Evolutionary conservation across 495 filamentous ascomycete species (phyloP), one percentile per base, ranked within the genome.

Genomic region (Penicillium subrubescens): DNA sequence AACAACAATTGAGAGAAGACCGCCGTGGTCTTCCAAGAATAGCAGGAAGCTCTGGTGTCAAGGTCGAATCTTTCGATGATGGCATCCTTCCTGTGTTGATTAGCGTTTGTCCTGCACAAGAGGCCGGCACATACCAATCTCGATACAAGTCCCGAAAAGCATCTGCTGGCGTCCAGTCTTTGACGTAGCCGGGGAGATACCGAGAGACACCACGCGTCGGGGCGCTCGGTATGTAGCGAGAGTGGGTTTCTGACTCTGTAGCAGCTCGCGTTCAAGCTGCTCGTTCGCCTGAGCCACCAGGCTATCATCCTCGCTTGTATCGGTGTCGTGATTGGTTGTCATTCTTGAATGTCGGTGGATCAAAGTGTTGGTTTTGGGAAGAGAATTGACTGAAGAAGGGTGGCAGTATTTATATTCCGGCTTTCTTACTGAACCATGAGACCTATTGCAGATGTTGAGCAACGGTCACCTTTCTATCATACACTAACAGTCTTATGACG

Each of bases 71-170:
- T 54, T 43, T 54, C 51, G 5, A 54, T 31, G 25, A 54, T 8
- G 21, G 51, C 51, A n/a, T 54, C 51, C 21, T 54, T 54, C 51
- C 51, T 54, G 31, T 27, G 27, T 33, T 15, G 31, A 54, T 54
- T 34, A 54, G 27, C 51, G 55, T 8, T 58, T 59, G 43, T 46
- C 57, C 21, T 12, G 27, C 34, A 12, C 5, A 46, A 46, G 39
- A 46, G 57, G 34, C 14, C 19, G n/a, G 5, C 41, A 46, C 41
- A 12, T 59, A 59, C 57, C 27, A 59, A n/a, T 59, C 46, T 46
- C 46, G 57, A 17, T 59, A 59, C 12, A 59, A 35, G 19, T 59
- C 57, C 19, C 37, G 57, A 44, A 59, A 59, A 2, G 39, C 41
- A 59, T 59, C 23, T 19, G 39, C 21, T 31, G 21, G 7, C 8